phyloP scores from a whole-genome alignment of 2,329 filamentous ascomycete species.

The Botryotinia calthae region DNA sequence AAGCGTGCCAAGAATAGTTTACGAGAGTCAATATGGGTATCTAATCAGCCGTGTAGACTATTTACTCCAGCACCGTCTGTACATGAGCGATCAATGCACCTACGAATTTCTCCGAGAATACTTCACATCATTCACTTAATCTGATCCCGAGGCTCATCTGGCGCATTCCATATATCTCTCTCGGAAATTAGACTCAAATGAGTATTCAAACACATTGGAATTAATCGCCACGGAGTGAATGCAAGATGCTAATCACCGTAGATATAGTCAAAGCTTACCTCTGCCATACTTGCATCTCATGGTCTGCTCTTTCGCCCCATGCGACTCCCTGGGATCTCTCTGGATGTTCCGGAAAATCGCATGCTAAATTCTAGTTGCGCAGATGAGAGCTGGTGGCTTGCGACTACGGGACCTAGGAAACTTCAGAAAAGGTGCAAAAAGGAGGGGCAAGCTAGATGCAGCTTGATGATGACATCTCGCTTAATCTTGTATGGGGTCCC shows the following conservation, averaged over 20 bases:
- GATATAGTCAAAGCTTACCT: neutral
- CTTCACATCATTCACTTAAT: neutral
- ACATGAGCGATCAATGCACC: neutral
- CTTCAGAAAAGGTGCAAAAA: neutral
- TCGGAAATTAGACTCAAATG: neutral
- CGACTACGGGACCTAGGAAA: too few species aligned
- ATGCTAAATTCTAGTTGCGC: neutral
- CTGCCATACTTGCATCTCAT: neutral
- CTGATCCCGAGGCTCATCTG: neutral
- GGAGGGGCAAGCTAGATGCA: neutral
- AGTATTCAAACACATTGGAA: neutral
- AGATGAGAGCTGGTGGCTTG: neutral
- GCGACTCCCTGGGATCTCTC: fast-evolving
- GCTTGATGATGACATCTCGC: neutral
- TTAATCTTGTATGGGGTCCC: neutral
- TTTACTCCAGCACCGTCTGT: fast-evolving
- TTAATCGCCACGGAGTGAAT: neutral
- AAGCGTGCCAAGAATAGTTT: neutral
- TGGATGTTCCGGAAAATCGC: fast-evolving
- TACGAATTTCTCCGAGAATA: neutral
- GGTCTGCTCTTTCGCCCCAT: neutral
- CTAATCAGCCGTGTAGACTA: neutral
- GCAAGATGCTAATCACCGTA: fast-evolving
- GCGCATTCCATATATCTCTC: fast-evolving
- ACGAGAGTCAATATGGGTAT: neutral